phyloP scores from a whole-genome alignment of 768 basidiomycete genomes.

The Favolaschia claudopus region DNA sequence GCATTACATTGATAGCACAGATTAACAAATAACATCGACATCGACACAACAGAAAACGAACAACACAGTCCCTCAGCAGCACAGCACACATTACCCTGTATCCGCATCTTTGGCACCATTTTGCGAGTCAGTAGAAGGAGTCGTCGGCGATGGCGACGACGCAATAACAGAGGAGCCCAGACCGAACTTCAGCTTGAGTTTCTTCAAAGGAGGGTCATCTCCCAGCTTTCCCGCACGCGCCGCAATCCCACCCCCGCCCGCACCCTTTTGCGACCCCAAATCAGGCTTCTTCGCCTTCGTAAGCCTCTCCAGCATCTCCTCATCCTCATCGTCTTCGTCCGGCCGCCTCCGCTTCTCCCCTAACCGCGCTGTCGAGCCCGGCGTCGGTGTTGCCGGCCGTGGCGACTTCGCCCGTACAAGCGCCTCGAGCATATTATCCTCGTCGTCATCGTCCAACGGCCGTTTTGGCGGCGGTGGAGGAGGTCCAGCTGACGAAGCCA shows the following conservation, averaged over 20 bases:
- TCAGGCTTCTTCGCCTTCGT: slow-evolving; percentile 66
- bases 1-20: slow-evolving; percentile 23
- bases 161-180: slow-evolving; percentile 49
- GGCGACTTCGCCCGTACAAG: slow-evolving; percentile 52
- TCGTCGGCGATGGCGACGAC: slow-evolving; percentile 18
- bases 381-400: slow-evolving; percentile 45
- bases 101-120: slow-evolving; percentile 40
- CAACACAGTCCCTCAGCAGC: neutral
- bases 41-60: neutral
- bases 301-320: slow-evolving; percentile 69
- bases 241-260: slow-evolving; percentile 30
- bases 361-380: slow-evolving; percentile 55
- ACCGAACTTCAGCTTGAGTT: slow-evolving; percentile 79
- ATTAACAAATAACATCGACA: slow-evolving; percentile 19
- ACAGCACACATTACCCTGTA: slow-evolving; percentile 35
- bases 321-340: slow-evolving; percentile 78
- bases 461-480: slow-evolving; percentile 54
- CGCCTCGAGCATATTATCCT: slow-evolving; percentile 65
- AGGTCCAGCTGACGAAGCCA: slow-evolving; percentile 44
- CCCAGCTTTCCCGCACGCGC: slow-evolving; percentile 49
- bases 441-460: slow-evolving; percentile 51
- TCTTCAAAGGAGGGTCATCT: slow-evolving; percentile 67
- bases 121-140: slow-evolving; percentile 23
- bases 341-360: slow-evolving; percentile 76
- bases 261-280: slow-evolving; percentile 54